phyloP scores from a whole-genome alignment of 805 yeast genomes.

The Zygoascus tannicola region DNA sequence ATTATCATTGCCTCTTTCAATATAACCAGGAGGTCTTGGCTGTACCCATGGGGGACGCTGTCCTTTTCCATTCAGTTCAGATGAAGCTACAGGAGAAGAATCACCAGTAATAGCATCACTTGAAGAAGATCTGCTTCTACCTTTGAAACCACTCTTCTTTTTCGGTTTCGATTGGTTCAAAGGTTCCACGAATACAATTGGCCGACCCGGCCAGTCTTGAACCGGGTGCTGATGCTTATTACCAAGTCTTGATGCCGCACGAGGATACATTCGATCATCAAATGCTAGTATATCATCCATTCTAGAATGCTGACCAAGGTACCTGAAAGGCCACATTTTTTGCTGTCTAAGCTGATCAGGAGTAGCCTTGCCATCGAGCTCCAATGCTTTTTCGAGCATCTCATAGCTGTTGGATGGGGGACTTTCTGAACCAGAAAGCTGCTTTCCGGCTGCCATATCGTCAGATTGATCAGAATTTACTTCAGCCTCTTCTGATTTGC shows the following conservation, averaged over 20 bases:
- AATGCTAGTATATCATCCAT: conserved; percentile 69
- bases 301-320: conserved; percentile 64
- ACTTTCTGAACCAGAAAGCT: neutral
- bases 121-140: neutral
- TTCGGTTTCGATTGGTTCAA: conserved; percentile 14
- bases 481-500: neutral
- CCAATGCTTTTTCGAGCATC: conserved; percentile 19
- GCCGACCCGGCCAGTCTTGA: conserved; percentile 56
- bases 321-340: conserved; percentile 61
- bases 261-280: conserved; percentile 70
- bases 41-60: conserved; percentile 70
- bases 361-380: conserved; percentile 14
- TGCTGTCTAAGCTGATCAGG: conserved; percentile 24
- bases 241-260: conserved; percentile 72
- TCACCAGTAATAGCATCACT: neutral
- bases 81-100: neutral
- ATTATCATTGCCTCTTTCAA: conserved; percentile 73
- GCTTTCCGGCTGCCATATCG: neutral
- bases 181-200: conserved; percentile 52
- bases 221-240: conserved; percentile 54
- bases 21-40: conserved; percentile 67
- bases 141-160: neutral
- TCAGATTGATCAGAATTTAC: neutral
- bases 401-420: conserved; percentile 13
- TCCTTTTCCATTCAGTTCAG: conserved; percentile 21